These are phyloP conservation scores for Aspergillus wentii DNA, from an alignment of 495 filamentous ascomycete species.

Conservation along the genomic window DNA sequence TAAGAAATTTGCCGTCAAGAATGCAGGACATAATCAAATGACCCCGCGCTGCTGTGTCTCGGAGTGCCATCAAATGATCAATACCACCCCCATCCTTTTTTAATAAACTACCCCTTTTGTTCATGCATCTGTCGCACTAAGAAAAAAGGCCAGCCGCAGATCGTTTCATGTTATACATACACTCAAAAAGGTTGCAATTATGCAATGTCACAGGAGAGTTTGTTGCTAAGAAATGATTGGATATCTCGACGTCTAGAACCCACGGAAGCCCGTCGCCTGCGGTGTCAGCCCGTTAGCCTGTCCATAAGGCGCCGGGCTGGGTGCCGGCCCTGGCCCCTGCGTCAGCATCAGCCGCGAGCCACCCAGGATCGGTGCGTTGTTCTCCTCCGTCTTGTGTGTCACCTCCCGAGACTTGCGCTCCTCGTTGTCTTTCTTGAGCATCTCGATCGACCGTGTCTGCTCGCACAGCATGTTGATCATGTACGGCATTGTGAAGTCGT, in stretches of 20 bases:
- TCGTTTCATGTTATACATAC: constrained; percentile 40
- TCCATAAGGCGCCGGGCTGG: constrained; percentile 58
- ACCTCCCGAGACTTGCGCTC: constrained; percentile 88
- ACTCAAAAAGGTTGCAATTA: constrained; percentile 9
- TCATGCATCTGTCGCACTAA: too few relatives aligned
- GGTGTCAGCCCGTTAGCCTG: constrained; percentile 79
- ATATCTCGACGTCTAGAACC: too few relatives aligned
- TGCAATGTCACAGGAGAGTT: too few relatives aligned
- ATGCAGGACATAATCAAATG: too few relatives aligned
- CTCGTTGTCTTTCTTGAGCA: constrained; percentile 93
- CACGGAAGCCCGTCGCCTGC: constrained; percentile 70
- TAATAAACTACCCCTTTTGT: too few relatives aligned
- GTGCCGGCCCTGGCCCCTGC: constrained; percentile 66
- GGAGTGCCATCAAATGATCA: too few relatives aligned
- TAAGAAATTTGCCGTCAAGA: constrained; percentile 9
- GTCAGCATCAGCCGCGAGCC: constrained; percentile 95
- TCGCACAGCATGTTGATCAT: constrained; percentile 98
- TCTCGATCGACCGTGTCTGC: constrained; percentile 79
- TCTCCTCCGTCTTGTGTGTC: constrained; percentile 81
- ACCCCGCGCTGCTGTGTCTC: too few relatives aligned
- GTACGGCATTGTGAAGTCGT: constrained; percentile 98
- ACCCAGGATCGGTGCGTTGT: constrained; percentile 89
- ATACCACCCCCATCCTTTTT: constrained; percentile 7
- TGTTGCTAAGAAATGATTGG: too few relatives aligned
- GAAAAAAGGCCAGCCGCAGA: constrained; percentile 6